These are phyloP conservation scores for Phialophora tarda DNA, from an alignment of 2,329 filamentous ascomycete species.

Conservation along the genomic window DNA sequence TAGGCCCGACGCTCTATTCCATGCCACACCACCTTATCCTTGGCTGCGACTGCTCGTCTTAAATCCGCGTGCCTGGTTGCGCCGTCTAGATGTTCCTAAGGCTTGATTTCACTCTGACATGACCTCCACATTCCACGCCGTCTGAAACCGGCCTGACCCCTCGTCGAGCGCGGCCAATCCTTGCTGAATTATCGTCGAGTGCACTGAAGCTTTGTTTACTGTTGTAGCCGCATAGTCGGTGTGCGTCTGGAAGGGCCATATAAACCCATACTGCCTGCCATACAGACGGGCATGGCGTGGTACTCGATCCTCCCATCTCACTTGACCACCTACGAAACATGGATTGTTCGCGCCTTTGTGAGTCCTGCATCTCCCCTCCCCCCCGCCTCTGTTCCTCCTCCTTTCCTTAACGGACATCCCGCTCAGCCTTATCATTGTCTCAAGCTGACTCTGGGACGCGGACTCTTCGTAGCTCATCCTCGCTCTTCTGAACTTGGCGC, in stretches of 20 bases:
- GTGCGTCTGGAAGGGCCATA: background rate
- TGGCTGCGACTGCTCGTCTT: background rate
- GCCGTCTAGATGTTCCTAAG: background rate
- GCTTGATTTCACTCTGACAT: background rate
- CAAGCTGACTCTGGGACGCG: background rate
- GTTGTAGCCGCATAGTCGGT: background rate
- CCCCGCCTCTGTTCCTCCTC: background rate
- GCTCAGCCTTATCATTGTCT: background rate
- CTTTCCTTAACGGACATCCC: background rate
- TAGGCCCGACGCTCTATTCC: background rate
- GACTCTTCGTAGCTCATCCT: constrained; percentile 60
- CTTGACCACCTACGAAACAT: constrained; percentile 64
- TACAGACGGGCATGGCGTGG: constrained; percentile 59
- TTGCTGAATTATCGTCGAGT: background rate
- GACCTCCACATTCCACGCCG: background rate
- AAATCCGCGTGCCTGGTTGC: background rate
- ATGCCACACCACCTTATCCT: background rate
- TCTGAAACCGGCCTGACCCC: background rate
- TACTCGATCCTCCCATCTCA: constrained; percentile 68
- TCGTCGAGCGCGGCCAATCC: background rate
- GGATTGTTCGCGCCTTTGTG: constrained; percentile 68
- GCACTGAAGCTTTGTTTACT: background rate
- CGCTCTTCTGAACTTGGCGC: constrained; percentile 64
- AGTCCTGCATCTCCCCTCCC: constrained; percentile 41
- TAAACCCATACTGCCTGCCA: background rate